Evolutionary conservation across 768 basidiomycete genomes (phyloP), one percentile per base, ranked within the genome.

Genomic region (Trametes sanguinea): DNA sequence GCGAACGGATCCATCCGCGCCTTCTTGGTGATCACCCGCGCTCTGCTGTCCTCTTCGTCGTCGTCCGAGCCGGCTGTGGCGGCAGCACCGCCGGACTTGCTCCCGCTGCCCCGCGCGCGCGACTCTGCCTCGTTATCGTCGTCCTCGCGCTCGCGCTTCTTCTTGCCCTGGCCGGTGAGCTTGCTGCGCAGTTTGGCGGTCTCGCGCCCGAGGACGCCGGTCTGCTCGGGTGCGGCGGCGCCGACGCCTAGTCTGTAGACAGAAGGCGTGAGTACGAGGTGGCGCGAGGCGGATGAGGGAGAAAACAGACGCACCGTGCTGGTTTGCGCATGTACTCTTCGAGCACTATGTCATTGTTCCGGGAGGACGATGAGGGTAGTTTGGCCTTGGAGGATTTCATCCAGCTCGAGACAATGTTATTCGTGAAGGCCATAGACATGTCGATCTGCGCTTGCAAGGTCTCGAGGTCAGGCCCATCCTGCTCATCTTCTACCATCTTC

Each of bases 371-470:
- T 16, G 70, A 37, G 11, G 35, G 62, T 5, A 69, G 58, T 37
- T 66, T 69, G 30, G 64, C 60, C 37, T 54, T 57, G 42, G 78
- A 75, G 35, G 87, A 82, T 66, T 85, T 84, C 66, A 93, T 78
- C 91, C 91, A 93, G 57, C 91, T 89, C 22, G 88, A 80, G 46
- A 90, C 84, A 67, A 92, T 79, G 71, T 84, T 80, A 65, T 92
- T 83, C 1, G 87, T 85, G 73, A 86, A 84, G 5, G 90, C 86
- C 84, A 92, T 85, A 22, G 90, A 85, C 68, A 90, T 76, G 73
- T 93, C 88, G 54, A 92, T 85, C 75, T 89, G 89, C n/a, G 90
- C 90, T 72, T 92, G 91, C 43, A 93, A 77, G 37, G 82, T 77
- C 68, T 90, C 88, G 51, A 78, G 66, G 70, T 91, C 87, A 47